Conservation (phyloP, 2,329 filamentous ascomycete genomes). For the Neonectria punicea region DNA sequence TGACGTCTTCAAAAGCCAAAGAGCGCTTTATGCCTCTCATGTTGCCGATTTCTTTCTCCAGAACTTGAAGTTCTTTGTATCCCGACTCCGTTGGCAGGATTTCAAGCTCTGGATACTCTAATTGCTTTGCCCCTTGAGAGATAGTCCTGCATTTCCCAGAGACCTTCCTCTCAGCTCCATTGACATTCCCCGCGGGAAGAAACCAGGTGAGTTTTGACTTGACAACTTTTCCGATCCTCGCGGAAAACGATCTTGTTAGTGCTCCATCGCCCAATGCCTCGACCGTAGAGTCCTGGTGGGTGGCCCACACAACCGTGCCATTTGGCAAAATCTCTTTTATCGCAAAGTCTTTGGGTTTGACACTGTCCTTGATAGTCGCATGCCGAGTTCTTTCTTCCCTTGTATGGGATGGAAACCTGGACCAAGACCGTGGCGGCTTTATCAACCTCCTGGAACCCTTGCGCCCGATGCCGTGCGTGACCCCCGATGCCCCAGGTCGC, state of each 20-base stretch:
- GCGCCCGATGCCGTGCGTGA: neutral
- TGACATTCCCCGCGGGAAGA: conserved; percentile 6
- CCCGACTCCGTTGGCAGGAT: conserved; percentile 37
- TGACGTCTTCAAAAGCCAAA: neutral
- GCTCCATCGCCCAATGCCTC: conserved; percentile 12
- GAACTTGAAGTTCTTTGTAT: conserved; percentile 33
- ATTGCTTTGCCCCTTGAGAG: conserved; percentile 6
- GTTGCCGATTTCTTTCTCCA: conserved; percentile 34
- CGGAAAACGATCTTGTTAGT: conserved; percentile 41
- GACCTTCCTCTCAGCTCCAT: neutral
- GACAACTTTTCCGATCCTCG: conserved; percentile 44
- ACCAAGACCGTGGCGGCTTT: conserved; percentile 47
- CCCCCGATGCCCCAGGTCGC: conserved; percentile 15
- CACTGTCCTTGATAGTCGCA: conserved; percentile 37
- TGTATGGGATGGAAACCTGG: conserved; percentile 47
- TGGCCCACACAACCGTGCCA: conserved; percentile 40
- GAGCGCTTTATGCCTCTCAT: conserved; percentile 25
- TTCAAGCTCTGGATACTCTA: conserved; percentile 41
- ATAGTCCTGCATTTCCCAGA: neutral
- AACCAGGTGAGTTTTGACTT: conserved; percentile 32
- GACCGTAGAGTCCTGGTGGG: conserved; percentile 34
- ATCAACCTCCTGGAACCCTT: conserved; percentile 10
- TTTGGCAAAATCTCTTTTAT: conserved; percentile 32
- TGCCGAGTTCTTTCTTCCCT: conserved; percentile 43
- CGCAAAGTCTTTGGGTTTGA: conserved; percentile 46